Conservation (phyloP, 306 rosid species). For the Lupinus albus region DNA sequence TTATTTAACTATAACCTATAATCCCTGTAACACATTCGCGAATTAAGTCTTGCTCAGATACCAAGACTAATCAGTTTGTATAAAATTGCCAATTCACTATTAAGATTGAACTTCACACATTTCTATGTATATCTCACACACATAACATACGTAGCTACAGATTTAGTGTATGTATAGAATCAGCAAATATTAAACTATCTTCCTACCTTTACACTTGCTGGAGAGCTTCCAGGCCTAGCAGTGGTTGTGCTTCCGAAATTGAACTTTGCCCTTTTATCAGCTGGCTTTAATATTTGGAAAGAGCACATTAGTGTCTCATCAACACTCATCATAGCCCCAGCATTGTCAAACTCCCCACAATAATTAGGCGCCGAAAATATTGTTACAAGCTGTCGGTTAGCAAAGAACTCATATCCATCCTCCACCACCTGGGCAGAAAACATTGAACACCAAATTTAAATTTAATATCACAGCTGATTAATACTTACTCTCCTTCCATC, state of each 20-base stretch:
- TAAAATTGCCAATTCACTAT: constrained; percentile 25
- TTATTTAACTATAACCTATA: constrained; percentile 4
- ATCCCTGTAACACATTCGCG: constrained; percentile 21
- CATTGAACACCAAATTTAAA: constrained; percentile 28
- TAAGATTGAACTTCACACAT: constrained; percentile 7
- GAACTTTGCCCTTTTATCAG: constrained; percentile 58
- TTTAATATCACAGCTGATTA: constrained; percentile 6
- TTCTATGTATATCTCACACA: background rate
- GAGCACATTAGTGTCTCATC: constrained; percentile 92
- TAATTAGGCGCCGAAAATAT: constrained; percentile 96
- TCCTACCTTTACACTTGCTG: constrained; percentile 57
- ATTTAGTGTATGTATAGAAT: constrained; percentile 25
- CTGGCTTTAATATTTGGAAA: constrained; percentile 85
- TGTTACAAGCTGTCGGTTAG: constrained; percentile 87
- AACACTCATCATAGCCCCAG: constrained; percentile 99
- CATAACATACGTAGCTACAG: background rate
- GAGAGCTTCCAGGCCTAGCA: constrained; percentile 61
- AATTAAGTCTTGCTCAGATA: constrained; percentile 10
- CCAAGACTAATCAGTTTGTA: background rate
- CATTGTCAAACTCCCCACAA: constrained; percentile 93
- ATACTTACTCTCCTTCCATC: constrained; percentile 30
- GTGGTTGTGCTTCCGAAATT: constrained; percentile 69
- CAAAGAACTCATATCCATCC: constrained; percentile 93
- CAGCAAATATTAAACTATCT: constrained; percentile 31
- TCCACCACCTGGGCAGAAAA: constrained; percentile 77